A percentile compares a stretch with the other conserved stretches of the same genome.
Evolutionary conservation across 768 basidiomycete genomes (phyloP).

Genomic region (Russula virescens): DNA sequence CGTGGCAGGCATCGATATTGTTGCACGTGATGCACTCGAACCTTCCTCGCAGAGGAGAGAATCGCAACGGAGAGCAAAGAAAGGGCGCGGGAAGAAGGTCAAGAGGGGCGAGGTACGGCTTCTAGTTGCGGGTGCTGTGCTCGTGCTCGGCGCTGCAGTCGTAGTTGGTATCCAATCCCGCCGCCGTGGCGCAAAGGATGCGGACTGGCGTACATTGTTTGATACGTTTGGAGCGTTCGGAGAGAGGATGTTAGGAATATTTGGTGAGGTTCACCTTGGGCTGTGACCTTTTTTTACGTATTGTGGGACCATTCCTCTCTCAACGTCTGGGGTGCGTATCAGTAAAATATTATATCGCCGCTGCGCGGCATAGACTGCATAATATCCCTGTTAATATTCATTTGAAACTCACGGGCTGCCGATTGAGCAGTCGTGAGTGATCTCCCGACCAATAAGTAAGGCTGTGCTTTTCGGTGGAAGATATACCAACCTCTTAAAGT

Average conservation of each 20-base stretch:
- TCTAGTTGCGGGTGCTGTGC: slow-evolving; percentile 58
- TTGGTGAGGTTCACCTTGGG: background rate
- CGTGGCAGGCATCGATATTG: slow-evolving; percentile 46
- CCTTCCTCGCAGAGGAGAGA: slow-evolving; percentile 29
- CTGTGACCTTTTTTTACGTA: background rate
- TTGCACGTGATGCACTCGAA: slow-evolving; percentile 41
- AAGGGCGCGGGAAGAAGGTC: background rate
- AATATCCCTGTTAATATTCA: background rate
- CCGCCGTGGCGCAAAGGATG: slow-evolving; percentile 4
- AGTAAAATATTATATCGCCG: background rate
- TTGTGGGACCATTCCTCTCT: background rate
- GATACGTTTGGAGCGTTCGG: slow-evolving; percentile 12
- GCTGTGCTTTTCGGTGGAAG: too few species aligned
- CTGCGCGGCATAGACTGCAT: background rate
- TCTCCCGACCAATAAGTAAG: too few species aligned
- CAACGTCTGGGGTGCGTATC: background rate
- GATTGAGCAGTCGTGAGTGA: too few species aligned
- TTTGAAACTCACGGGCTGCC: background rate
- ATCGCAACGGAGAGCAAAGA: slow-evolving; percentile 22
- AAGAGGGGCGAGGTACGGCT: slow-evolving; percentile 26
- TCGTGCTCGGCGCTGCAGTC: slow-evolving; percentile 66
- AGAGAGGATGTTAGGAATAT: slow-evolving; percentile 10
- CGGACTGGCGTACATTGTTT: slow-evolving; percentile 6
- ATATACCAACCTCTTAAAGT: too few species aligned
- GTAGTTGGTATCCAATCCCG: slow-evolving; percentile 37